Evolutionary conservation across 2,329 filamentous ascomycete genomes (phyloP).

Genomic region (Diaporthe citrichinensis): DNA sequence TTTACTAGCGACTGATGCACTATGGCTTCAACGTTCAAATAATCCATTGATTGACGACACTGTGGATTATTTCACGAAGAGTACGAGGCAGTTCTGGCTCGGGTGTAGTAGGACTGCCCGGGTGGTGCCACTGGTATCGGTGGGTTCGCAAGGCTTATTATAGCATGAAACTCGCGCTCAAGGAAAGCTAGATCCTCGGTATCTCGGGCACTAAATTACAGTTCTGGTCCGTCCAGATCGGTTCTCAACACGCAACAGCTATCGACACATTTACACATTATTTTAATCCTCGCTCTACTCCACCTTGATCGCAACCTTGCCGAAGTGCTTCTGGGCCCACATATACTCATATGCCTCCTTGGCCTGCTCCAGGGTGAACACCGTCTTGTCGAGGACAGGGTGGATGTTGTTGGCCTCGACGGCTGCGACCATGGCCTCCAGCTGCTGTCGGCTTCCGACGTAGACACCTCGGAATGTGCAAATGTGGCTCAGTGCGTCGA

Average conservation of each 20-base stretch:
- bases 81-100: no score
- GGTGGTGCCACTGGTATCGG: background rate
- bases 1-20: background rate
- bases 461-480: conserved; percentile 58
- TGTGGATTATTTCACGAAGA: background rate
- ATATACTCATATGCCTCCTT: conserved; percentile 67
- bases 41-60: background rate
- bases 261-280: background rate
- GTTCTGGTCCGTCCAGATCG: conserved; percentile 3
- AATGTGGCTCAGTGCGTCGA: conserved; percentile 60
- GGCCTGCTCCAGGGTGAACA: conserved; percentile 55
- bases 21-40: background rate
- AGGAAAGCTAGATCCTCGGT: background rate
- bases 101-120: background rate
- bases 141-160: background rate
- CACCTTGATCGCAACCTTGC: conserved; percentile 67
- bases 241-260: background rate
- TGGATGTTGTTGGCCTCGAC: conserved; percentile 60
- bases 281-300: conserved; percentile 44
- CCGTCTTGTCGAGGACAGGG: conserved; percentile 55
- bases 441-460: conserved; percentile 55
- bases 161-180: conserved; percentile 10
- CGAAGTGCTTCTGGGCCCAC: conserved; percentile 68
- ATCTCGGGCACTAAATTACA: conserved; percentile 21
- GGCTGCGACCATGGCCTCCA: conserved; percentile 59